These are phyloP conservation scores for Gryganskiella cystojenkinii DNA, from an alignment of 192 early-diverging fungal species.

Conservation along the genomic window DNA sequence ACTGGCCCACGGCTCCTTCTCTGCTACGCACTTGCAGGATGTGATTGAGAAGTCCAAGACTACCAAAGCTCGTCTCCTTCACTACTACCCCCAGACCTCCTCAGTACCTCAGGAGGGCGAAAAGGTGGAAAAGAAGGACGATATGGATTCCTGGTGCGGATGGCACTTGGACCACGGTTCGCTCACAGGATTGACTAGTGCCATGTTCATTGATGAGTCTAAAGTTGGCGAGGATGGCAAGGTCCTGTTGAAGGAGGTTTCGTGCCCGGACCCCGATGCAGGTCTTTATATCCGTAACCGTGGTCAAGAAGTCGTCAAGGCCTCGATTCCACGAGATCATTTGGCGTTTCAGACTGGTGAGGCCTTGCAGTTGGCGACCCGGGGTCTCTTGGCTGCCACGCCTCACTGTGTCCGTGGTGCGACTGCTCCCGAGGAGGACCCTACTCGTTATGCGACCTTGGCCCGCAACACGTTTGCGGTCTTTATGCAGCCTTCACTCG, in stretches of 20 bases:
- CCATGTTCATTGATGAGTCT: slow-evolving; percentile 68
- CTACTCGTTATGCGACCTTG: slow-evolving; percentile 41
- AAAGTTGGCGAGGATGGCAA: slow-evolving; percentile 2
- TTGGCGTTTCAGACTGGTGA: slow-evolving; percentile 79
- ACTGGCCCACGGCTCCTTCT: slow-evolving; percentile 44
- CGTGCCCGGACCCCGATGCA: slow-evolving; percentile 54
- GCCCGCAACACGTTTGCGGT: slow-evolving; percentile 77
- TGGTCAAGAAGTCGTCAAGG: slow-evolving; percentile 56
- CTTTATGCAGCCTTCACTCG: slow-evolving; percentile 75
- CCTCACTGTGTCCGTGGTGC: slow-evolving; percentile 74
- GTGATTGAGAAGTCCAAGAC: slow-evolving; percentile 64
- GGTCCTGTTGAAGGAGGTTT: slow-evolving; percentile 41
- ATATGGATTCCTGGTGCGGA: slow-evolving; percentile 76
- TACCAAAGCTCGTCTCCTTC: slow-evolving; percentile 71
- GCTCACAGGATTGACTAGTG: slow-evolving; percentile 70
- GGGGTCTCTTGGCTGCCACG: slow-evolving; percentile 67
- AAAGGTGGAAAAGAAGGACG: slow-evolving; percentile 32
- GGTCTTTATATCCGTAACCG: slow-evolving; percentile 72
- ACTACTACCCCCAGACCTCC: slow-evolving; percentile 69
- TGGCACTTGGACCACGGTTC: slow-evolving; percentile 75
- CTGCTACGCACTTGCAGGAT: slow-evolving; percentile 57
- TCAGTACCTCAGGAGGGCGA: not conserved
- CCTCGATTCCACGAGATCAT: slow-evolving; percentile 67
- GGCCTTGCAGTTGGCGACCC: slow-evolving; percentile 64
- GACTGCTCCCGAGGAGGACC: slow-evolving; percentile 37